These are phyloP conservation scores for Cyberlindnera meyerae DNA, from an alignment of 805 yeast genomes.

Conservation along the genomic window DNA sequence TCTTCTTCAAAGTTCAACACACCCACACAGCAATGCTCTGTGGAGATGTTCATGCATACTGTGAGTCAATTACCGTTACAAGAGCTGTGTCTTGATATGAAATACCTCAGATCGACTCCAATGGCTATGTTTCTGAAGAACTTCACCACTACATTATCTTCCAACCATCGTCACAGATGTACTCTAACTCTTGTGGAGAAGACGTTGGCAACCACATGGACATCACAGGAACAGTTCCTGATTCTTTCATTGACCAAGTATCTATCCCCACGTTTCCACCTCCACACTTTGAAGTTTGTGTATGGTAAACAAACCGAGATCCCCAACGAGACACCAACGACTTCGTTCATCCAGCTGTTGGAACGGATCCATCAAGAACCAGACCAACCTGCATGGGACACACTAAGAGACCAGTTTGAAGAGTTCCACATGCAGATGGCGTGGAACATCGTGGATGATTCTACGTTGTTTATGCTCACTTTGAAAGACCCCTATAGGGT, in stretches of 20 bases:
- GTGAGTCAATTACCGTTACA: neutral
- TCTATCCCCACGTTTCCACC: slow-evolving; percentile 4
- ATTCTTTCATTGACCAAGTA: neutral
- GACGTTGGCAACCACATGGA: slow-evolving; percentile 13
- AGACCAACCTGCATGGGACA: too few relatives aligned
- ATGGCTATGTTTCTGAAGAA: neutral
- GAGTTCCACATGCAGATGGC: slow-evolving; percentile 17
- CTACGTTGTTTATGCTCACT: slow-evolving; percentile 2
- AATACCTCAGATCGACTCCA: slow-evolving; percentile 4
- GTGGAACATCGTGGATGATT: slow-evolving; percentile 21
- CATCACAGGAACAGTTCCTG: slow-evolving; percentile 4
- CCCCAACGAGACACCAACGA: slow-evolving; percentile 5
- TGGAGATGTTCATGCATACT: slow-evolving; percentile 3
- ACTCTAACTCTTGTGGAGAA: slow-evolving; percentile 17
- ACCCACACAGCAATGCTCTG: slow-evolving; percentile 1
- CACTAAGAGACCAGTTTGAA: too few relatives aligned
- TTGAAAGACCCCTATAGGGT: slow-evolving; percentile 8
- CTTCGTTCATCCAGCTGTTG: slow-evolving; percentile 4
- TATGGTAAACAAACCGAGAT: slow-evolving; percentile 23
- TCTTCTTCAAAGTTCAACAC: too few relatives aligned
- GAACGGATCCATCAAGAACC: neutral
- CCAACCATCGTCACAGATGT: too few relatives aligned
- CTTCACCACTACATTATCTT: too few relatives aligned
- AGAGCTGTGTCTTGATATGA: slow-evolving; percentile 4
- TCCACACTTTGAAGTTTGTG: slow-evolving; percentile 8